Evolutionary conservation across 2,329 filamentous ascomycete species (phyloP).

Genomic region (Talaromyces pinophilus): DNA sequence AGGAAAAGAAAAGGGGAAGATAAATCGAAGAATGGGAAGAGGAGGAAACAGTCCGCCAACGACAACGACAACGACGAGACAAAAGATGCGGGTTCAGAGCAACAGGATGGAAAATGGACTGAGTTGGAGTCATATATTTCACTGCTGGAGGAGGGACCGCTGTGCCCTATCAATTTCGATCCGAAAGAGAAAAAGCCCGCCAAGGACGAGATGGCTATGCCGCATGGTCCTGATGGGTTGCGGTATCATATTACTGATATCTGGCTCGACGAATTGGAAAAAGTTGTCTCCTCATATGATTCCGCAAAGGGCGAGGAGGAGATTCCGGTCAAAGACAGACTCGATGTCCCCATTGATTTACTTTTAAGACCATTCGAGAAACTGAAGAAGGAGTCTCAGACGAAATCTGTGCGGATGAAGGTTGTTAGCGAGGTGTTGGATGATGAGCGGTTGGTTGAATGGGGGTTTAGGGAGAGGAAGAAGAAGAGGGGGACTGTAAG

Average conservation of each 20-base stretch:
- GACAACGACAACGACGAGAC: slow-evolving; percentile 19
- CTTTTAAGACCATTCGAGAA: slow-evolving; percentile 49
- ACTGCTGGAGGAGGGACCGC: slow-evolving; percentile 44
- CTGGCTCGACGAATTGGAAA: slow-evolving; percentile 86
- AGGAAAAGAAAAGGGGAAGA: slow-evolving; percentile 30
- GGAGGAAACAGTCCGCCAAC: slow-evolving; percentile 25
- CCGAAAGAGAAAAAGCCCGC: slow-evolving; percentile 29
- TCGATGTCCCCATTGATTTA: slow-evolving; percentile 42
- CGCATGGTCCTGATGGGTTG: slow-evolving; percentile 76
- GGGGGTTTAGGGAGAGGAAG: slow-evolving; percentile 46
- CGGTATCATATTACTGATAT: slow-evolving; percentile 86
- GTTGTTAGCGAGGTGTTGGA: slow-evolving; percentile 65
- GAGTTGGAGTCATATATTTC: slow-evolving; percentile 42
- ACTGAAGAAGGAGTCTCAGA: slow-evolving; percentile 56
- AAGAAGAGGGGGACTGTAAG: slow-evolving; percentile 43
- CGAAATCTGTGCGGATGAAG: slow-evolving; percentile 70
- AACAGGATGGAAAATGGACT: slow-evolving; percentile 30
- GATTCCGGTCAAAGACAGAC: slow-evolving; percentile 36
- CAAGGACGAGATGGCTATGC: slow-evolving; percentile 31
- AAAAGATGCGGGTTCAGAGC: slow-evolving; percentile 1
- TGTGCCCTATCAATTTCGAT: slow-evolving; percentile 44
- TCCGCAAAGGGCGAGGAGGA: slow-evolving; percentile 33
- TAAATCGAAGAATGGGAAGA: slow-evolving; percentile 27
- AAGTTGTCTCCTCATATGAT: slow-evolving; percentile 57
- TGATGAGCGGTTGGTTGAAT: slow-evolving; percentile 73